Evolutionary conservation across 768 basidiomycete species (phyloP).

Genomic region (Pleurotus citrinopileatus): DNA sequence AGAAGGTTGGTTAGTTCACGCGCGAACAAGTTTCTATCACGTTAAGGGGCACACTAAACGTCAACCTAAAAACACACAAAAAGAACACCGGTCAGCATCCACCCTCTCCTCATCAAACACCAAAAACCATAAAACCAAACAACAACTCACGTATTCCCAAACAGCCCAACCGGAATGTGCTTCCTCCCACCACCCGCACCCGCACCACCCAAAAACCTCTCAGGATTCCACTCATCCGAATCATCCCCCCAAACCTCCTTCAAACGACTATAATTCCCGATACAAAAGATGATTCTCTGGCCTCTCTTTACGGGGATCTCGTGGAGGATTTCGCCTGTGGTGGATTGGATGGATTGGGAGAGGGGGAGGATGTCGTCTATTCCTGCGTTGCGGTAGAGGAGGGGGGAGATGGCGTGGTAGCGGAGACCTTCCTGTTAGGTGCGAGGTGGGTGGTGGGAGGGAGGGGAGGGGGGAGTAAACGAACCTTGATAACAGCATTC

Average conservation of each 20-base stretch:
- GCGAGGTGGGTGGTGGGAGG: not conserved
- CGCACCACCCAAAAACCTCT: slow-evolving; percentile 36
- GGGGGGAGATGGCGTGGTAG: slow-evolving; percentile 23
- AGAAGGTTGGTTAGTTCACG: too few relatives aligned
- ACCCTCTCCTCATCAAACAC: too few relatives aligned
- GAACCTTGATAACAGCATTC: slow-evolving; percentile 43
- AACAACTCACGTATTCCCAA: slow-evolving; percentile 28
- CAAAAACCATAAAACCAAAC: not conserved
- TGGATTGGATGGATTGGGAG: slow-evolving; percentile 35
- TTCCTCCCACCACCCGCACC: slow-evolving; percentile 23
- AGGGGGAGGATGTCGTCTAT: slow-evolving; percentile 34
- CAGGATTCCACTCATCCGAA: slow-evolving; percentile 36
- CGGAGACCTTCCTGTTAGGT: slow-evolving; percentile 27
- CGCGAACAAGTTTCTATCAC: too few relatives aligned
- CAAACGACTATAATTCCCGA: slow-evolving; percentile 15
- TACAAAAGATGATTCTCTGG: slow-evolving; percentile 36
- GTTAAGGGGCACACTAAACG: slow-evolving; percentile 21
- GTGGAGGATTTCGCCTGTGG: slow-evolving; percentile 28
- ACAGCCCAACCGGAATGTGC: slow-evolving; percentile 26
- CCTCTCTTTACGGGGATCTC: slow-evolving; percentile 40
- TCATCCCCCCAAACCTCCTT: slow-evolving; percentile 37
- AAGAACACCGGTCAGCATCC: too few relatives aligned
- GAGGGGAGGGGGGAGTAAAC: slow-evolving; percentile 1
- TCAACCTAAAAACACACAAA: slow-evolving; percentile 18
- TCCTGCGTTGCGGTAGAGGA: slow-evolving; percentile 12